phyloP scores from a whole-genome alignment of 2,329 filamentous ascomycete genomes.

The Fonsecaea monophora region DNA sequence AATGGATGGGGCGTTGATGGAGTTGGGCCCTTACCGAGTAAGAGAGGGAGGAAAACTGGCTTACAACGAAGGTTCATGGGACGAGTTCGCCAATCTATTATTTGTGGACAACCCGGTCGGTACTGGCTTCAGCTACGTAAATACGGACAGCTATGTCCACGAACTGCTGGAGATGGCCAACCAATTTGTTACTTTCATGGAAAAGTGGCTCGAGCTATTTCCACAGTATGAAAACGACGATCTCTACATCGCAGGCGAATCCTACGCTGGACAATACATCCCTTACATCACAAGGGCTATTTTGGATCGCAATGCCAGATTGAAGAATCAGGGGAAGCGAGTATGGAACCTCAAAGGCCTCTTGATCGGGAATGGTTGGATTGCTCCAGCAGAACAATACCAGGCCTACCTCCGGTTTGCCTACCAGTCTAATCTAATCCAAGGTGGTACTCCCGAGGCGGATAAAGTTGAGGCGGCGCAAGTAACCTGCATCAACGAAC shows the following conservation, averaged over 20 bases:
- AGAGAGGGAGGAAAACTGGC: constrained; percentile 73
- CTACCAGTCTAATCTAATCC: constrained; percentile 75
- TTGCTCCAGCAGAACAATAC: constrained; percentile 89
- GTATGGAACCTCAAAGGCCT: constrained; percentile 83
- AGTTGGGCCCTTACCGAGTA: constrained; percentile 90
- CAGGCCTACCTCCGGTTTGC: constrained; percentile 82
- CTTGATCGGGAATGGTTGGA: constrained; percentile 97
- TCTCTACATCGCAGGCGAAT: constrained; percentile 93
- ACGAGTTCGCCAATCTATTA: constrained; percentile 95
- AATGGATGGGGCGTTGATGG: constrained; percentile 95
- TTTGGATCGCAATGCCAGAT: constrained; percentile 79
- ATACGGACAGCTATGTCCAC: constrained; percentile 83
- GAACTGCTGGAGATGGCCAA: constrained; percentile 88
- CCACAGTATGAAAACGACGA: constrained; percentile 92
- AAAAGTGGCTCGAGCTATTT: constrained; percentile 89
- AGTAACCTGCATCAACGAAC: constrained; percentile 67
- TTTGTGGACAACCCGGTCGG: constrained; percentile 98
- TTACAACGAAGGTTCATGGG: constrained; percentile 95
- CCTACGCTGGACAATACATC: constrained; percentile 95
- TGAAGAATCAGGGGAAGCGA: constrained; percentile 46
- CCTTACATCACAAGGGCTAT: constrained; percentile 95
- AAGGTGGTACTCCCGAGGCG: constrained; percentile 69
- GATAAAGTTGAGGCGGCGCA: constrained; percentile 72
- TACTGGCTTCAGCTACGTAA: constrained; percentile 93
- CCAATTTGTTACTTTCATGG: constrained; percentile 86